Percentiles rank a stretch among this genome's conserved stretches.
These are phyloP conservation scores for Hydnomerulius pinastri DNA, from an alignment of 768 basidiomycete genomes.

Conservation along the genomic window DNA sequence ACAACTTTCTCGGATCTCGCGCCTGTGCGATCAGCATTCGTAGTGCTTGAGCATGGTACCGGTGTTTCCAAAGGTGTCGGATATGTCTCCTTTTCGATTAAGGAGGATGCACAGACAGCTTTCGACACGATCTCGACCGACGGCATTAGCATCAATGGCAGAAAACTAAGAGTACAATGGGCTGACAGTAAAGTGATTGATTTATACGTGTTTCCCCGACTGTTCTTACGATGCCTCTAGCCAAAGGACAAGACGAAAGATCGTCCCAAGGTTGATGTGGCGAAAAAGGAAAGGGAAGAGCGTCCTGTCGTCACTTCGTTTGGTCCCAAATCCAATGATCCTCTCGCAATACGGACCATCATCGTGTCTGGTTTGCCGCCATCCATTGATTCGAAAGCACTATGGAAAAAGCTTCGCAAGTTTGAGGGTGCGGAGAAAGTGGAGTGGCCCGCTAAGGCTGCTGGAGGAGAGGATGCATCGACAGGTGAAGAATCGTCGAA, in stretches of 20 bases:
- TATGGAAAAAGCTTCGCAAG: slow-evolving; percentile 91
- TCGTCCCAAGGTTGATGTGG: slow-evolving; percentile 28
- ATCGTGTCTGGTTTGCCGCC: slow-evolving; percentile 74
- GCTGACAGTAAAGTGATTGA: slow-evolving; percentile 71
- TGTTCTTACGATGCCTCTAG: slow-evolving; percentile 26
- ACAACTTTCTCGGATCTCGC: slow-evolving; percentile 95
- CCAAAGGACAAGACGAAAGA: slow-evolving; percentile 42
- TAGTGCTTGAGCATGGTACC: slow-evolving; percentile 78
- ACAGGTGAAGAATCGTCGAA: slow-evolving; percentile 40
- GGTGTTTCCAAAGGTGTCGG: slow-evolving; percentile 92
- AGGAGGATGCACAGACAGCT: slow-evolving; percentile 83
- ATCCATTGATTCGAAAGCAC: slow-evolving; percentile 57
- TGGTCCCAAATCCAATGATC: slow-evolving; percentile 53
- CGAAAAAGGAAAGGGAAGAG: slow-evolving; percentile 44
- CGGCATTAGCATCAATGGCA: slow-evolving; percentile 64
- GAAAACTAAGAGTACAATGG: slow-evolving; percentile 77
- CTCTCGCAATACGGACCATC: slow-evolving; percentile 81
- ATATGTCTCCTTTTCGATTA: slow-evolving; percentile 89
- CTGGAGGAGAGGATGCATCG: slow-evolving; percentile 49
- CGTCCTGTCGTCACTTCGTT: slow-evolving; percentile 35
- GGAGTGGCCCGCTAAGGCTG: slow-evolving; percentile 60
- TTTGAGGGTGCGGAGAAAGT: slow-evolving; percentile 73
- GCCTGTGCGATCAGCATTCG: slow-evolving; percentile 91
- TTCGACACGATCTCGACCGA: slow-evolving; percentile 65
- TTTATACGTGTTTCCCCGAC: too few relatives aligned